Evolutionary conservation across 2,329 filamentous ascomycete genomes (phyloP), one percentile per base, ranked within the genome.

Genomic region (Neofusicoccum kwambonambiense): DNA sequence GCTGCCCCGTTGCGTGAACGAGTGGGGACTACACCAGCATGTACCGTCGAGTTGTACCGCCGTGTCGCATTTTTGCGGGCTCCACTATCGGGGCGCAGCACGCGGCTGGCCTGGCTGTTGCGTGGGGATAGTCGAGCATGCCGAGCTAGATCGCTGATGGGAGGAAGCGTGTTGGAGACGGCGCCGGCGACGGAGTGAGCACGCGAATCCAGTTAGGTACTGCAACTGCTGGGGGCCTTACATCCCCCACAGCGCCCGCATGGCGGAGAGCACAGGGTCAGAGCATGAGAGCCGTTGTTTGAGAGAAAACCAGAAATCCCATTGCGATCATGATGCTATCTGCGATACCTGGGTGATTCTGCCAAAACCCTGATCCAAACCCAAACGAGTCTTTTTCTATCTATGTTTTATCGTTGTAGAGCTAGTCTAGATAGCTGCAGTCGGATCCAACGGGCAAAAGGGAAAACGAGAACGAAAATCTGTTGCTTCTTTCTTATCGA

Each of bases 401-500:
- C 34, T 56, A 54, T 35, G 49, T 19, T 45, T 54, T 39, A 17
- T 27, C 19, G 13, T 45, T 54, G 49, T 63, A 19, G 22, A 19
- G 41, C 49, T 61, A 15, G 15, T 54, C 61, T 47, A 39, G 6
- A 39, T 5, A 19, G 17, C n/a, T 27, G 22, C 22, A 57, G 60
- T 47, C n/a, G 60, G 49, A 56, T 13, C 17, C 12, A 37, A 45
- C 19, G 37, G 49, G 41, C 2, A 41, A 39, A 47, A 34, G 22
- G 61, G 49, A 13, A 13, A 35, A 15, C 11, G 42, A 5, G 22
- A 47, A 47, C 15, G 49, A 31, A 27, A 47, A 4, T 22, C 37
- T 64, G 61, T 47, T 58, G 61, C 49, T 61, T 22, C 47, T 60
- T 61, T 22, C 47, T 60, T 44, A n/a, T 50, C 47, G 54, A 60